These are phyloP conservation scores for Trichosporon faecale DNA, from an alignment of 1,284 basidiomycete genomes.

Conservation along the genomic window DNA sequence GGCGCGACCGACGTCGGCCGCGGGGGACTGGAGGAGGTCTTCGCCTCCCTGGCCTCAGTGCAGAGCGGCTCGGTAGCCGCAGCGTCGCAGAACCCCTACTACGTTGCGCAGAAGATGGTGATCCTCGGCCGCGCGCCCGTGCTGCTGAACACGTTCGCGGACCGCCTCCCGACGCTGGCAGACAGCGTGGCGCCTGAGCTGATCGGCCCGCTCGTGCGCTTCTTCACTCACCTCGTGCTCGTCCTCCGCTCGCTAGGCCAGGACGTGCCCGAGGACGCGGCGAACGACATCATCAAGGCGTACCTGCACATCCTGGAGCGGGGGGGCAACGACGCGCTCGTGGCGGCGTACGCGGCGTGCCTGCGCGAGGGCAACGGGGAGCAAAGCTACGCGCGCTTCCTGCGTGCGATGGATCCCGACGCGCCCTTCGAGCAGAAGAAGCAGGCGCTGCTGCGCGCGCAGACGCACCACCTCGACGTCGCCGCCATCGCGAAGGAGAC, in stretches of 20 bases:
- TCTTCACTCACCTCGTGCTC: conserved; percentile 93
- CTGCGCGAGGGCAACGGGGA: conserved; percentile 83
- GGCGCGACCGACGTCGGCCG: conserved; percentile 32
- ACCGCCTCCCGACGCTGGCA: conserved; percentile 55
- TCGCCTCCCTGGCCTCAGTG: conserved; percentile 40
- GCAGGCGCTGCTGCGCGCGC: conserved; percentile 71
- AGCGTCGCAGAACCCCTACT: conserved; percentile 72
- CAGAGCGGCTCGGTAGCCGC: conserved; percentile 51
- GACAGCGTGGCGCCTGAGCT: conserved; percentile 22
- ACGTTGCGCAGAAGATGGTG: conserved; percentile 67
- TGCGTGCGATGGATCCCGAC: conserved; percentile 73
- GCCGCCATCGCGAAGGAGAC: conserved; percentile 75
- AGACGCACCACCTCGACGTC: conserved; percentile 79
- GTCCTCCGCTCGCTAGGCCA: conserved; percentile 79
- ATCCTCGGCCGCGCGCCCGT: conserved; percentile 70
- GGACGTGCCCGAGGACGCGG: conserved; percentile 66
- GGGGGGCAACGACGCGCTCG: conserved; percentile 77
- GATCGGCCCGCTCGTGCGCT: conserved; percentile 60
- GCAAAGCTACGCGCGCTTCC: conserved; percentile 86
- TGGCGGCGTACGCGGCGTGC: conserved; percentile 89
- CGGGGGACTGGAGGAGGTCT: conserved; percentile 48
- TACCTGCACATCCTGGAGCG: conserved; percentile 87
- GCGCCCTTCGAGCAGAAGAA: conserved; percentile 66
- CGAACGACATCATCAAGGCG: conserved; percentile 78
- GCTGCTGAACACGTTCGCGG: conserved; percentile 70